Base-by-base conservation (phyloP, 2,329 filamentous ascomycete genomes). In the Cladobotryum protrusum region DNA sequence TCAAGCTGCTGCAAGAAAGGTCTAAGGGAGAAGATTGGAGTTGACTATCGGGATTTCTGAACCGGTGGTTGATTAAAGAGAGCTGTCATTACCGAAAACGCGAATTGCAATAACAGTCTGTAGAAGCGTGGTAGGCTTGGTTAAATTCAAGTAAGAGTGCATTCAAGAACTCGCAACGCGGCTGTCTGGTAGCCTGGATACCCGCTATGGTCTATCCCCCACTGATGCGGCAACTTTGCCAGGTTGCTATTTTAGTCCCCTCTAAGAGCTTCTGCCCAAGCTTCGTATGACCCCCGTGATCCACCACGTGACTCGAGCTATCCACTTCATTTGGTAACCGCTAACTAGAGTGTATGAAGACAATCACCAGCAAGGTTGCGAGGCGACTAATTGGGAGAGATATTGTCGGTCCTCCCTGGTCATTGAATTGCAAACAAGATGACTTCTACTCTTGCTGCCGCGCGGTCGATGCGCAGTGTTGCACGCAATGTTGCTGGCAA, bases 371-470 rank as follows among this genome's bases (percentile, higher is more conserved):
- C 60, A 37, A 64, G 41, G 17, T 43, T 29, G 41, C 41, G 41
- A 43, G 24, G 18, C 29, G 18, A 32, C 24, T 32, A 7, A 63
- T 63, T 61, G 63, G 58, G 63, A 64, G 62, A 54, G 55, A 59
- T 50, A 58, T 53, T 41, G 58, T 57, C 59, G 56, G 60, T 61
- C 56, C 60, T 60, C 61, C 59, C 57, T 57, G 56, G 54, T 55
- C 52, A 48, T 52, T 52, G 59, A 58, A 60, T 57, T 48, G 56
- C 59, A 70, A 15, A 20, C n/a, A 76, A 67, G 61, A 80, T 83
- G 77, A 75, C 72, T 66, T 72, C 76, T 66, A 71, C 81, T 67
- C 73, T 79, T 59, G 70, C 75, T 68, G 74, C 77, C 57, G 71
- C 73, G 70, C 79, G 79, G 70, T 73, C 75, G 57, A 72, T 74